Conservation (phyloP, 2,329 filamentous ascomycete species). For the Chalara sp. region DNA sequence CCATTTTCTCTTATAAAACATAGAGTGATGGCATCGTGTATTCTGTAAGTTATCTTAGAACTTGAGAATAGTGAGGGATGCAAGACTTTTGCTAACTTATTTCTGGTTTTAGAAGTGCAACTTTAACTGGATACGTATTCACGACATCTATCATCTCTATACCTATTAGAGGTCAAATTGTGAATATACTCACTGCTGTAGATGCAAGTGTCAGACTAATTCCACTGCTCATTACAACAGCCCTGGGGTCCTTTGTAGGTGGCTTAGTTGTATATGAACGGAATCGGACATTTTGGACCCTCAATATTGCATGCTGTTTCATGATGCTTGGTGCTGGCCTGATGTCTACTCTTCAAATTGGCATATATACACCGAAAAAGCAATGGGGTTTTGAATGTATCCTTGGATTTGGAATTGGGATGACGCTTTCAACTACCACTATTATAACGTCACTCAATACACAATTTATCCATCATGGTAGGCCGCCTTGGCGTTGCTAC, state of each 20-base stretch:
- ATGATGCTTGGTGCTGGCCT: slow-evolving; percentile 47
- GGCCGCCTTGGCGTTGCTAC: not conserved
- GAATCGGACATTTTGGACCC: slow-evolving; percentile 46
- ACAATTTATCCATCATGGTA: slow-evolving; percentile 27
- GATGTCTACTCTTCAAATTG: slow-evolving; percentile 32
- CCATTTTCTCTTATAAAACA: not conserved
- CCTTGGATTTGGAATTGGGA: slow-evolving; percentile 52
- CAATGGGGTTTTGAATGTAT: slow-evolving; percentile 47
- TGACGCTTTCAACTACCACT: slow-evolving; percentile 26
- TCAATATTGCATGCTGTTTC: slow-evolving; percentile 42
- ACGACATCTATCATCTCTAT: no score
- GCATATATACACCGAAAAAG: slow-evolving; percentile 5
- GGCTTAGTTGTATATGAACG: slow-evolving; percentile 18
- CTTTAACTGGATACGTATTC: not conserved
- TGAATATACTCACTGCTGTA: not conserved
- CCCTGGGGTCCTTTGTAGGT: not conserved
- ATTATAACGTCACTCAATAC: slow-evolving; percentile 46
- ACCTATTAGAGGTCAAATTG: not conserved
- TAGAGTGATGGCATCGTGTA: not conserved
- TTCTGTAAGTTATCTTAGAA: not conserved
- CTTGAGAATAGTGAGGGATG: no score
- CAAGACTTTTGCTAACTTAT: not conserved
- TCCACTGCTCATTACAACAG: not conserved
- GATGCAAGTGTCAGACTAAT: not conserved
- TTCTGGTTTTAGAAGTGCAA: not conserved